Base-by-base conservation (phyloP, 164 flowering plant species). In the Buxus sempervirens region DNA sequence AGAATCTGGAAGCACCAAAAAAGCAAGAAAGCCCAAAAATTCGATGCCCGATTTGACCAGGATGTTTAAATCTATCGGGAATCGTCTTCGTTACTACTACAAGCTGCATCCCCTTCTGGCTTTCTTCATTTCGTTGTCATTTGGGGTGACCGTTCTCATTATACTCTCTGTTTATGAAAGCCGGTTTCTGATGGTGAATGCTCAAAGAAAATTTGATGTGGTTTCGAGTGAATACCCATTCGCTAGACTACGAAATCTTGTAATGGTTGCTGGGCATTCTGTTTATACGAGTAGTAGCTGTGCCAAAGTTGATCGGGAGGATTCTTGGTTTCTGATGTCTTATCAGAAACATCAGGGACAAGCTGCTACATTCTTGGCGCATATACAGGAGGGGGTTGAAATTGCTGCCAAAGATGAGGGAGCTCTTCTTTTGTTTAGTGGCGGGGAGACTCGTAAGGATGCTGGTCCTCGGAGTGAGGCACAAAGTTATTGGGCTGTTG, bases 381-480 rank as follows among this genome's bases (percentile, higher is more conserved):
- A 95, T 74, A 92, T 95, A 60, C 65, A 82, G 64, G 86, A 86
- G 71, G 99, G 97, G 25, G 82, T 95, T 70, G 94, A 89, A 36
- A 70, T 82, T 67, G 79, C 89, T 2, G 92, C 87, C 0, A 83
- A 78, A 71, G 99, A 95, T 76, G 88, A 86, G 56, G 76, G 60
- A 10, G 84, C 97, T 59, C 70, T 95, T 82, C 90, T 95, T 71
- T 72, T 95, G 82, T 95, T 95, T 77, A 95, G 99, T 80, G 99
- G 97, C 21, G 99, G 99, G 48, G 98, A 95, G 82, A 95, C 99
- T 60, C 71, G 99, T 68, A 95, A 85, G 77, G 91, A 88, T 72
- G 97, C 97, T 18, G 99, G 99, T 53, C 99, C 99, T 25, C 82
- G 97, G 25, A 95, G 99, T 60, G 99, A 95, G 80, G 99, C 99